Conservation (phyloP, 179 eudicot species). For the Spinacia oleracea region DNA sequence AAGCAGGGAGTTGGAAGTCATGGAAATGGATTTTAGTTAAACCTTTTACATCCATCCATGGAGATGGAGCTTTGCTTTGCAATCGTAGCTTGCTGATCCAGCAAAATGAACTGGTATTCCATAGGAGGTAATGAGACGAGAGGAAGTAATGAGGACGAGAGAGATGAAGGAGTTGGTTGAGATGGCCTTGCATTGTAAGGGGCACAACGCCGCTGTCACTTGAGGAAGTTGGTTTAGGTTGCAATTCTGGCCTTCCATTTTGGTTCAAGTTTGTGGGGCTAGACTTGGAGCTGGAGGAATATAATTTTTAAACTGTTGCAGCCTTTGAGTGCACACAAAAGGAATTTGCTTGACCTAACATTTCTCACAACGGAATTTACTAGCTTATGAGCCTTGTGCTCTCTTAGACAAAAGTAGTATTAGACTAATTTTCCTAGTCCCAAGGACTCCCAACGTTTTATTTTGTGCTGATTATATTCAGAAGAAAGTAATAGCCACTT, state of each 20-base stretch:
- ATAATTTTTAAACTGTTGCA: background rate
- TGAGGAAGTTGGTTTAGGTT: background rate
- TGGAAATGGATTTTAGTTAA: constrained; percentile 34
- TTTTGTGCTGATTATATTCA: too few relatives aligned
- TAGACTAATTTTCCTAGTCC: too few relatives aligned
- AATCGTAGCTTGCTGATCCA: constrained; percentile 15
- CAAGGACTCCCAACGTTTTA: too few relatives aligned
- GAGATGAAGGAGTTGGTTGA: constrained; percentile 43
- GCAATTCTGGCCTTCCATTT: background rate
- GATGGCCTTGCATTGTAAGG: constrained; percentile 41
- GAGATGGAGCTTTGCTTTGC: constrained; percentile 39
- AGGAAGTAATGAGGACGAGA: too few relatives aligned
- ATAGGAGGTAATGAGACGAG: constrained; percentile 29
- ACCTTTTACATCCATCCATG: constrained; percentile 20
- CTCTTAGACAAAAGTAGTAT: too few relatives aligned
- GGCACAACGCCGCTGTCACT: constrained; percentile 35
- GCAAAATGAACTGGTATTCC: constrained; percentile 30
- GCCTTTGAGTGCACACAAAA: background rate
- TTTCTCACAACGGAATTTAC: too few relatives aligned
- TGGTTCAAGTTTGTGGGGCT: background rate
- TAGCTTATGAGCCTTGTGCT: too few relatives aligned
- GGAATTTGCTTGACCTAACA: too few relatives aligned
- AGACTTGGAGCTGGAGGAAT: background rate
- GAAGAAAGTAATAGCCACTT: too few relatives aligned
- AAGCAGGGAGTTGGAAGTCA: constrained; percentile 33